phyloP scores from a whole-genome alignment of 352 stramenopile genomes.

The Globisporangium cylindrosporum region DNA sequence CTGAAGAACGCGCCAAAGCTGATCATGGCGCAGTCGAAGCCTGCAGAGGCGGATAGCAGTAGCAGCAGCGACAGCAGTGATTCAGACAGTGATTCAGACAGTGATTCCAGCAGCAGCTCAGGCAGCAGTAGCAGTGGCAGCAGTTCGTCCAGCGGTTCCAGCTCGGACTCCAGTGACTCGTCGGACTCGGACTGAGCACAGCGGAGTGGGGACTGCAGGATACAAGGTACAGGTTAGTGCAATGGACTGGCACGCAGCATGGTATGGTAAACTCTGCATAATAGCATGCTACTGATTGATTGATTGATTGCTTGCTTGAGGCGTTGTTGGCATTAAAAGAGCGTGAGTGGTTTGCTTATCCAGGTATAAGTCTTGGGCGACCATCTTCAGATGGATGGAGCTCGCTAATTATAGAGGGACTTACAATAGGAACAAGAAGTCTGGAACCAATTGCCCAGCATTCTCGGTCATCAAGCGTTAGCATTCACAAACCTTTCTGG shows the following conservation, averaged over 20 bases:
- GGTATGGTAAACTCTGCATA: constrained; percentile 12
- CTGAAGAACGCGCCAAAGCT: constrained; percentile 96
- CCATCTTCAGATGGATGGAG: not conserved
- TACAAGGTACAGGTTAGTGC: not conserved
- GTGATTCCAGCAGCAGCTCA: constrained; percentile 30
- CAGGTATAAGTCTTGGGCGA: not conserved
- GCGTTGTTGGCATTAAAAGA: not conserved
- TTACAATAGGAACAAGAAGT: not conserved
- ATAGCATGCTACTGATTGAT: constrained; percentile 2
- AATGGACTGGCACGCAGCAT: not conserved
- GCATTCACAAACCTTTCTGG: not conserved
- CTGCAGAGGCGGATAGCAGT: constrained; percentile 12
- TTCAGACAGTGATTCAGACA: constrained; percentile 40
- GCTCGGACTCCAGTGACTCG: constrained; percentile 24
- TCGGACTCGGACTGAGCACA: constrained; percentile 37
- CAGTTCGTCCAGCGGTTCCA: constrained; percentile 21
- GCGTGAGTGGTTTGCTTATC: not conserved
- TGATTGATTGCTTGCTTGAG: not conserved
- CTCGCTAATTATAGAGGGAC: not conserved
- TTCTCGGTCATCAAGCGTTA: not conserved
- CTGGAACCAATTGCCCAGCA: not conserved
- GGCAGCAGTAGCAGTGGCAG: constrained; percentile 35
- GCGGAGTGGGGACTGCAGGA: not conserved
- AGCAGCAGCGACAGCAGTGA: constrained; percentile 29
- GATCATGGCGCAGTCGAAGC: constrained; percentile 81